These are phyloP conservation scores for Irpex sp. DNA, from an alignment of 1,284 basidiomycete genomes.

Conservation along the genomic window DNA sequence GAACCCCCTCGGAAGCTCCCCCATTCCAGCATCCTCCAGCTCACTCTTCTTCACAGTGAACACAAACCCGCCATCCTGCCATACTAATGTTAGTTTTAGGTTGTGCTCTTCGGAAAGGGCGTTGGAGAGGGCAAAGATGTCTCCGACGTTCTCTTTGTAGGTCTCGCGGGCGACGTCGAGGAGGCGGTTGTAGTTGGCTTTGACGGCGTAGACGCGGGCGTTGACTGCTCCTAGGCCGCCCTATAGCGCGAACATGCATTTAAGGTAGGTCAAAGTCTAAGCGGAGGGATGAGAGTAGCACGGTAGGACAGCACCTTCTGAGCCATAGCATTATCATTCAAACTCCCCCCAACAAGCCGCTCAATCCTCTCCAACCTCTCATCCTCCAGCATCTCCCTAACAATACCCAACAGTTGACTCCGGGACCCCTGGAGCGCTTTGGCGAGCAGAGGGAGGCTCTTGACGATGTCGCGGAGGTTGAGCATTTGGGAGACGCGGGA, in stretches of 20 bases:
- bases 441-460: constrained; percentile 57
- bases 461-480: constrained; percentile 66
- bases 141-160: constrained; percentile 85
- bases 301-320: constrained; percentile 63
- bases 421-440: constrained; percentile 56
- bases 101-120: constrained; percentile 57
- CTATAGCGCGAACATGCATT: constrained; percentile 28
- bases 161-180: constrained; percentile 93
- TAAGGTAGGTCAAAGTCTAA: too few species aligned
- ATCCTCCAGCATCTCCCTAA: constrained; percentile 69
- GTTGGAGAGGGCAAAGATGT: constrained; percentile 70
- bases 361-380: constrained; percentile 64
- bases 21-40: constrained; percentile 31
- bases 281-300: too few species aligned
- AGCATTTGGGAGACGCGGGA: constrained; percentile 75
- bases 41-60: constrained; percentile 68
- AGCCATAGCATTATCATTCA: constrained; percentile 69
- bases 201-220: constrained; percentile 82
- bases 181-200: constrained; percentile 75
- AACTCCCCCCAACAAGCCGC: constrained; percentile 48
- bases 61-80: constrained; percentile 70
- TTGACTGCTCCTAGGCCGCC: constrained; percentile 68
- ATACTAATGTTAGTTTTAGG: constrained; percentile 62
- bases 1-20: constrained; percentile 66
- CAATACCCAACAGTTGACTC: constrained; percentile 59